Evolutionary conservation across 1,284 basidiomycete genomes (phyloP), one percentile per base, ranked within the genome.

Genomic region (Puccinia triticina): DNA sequence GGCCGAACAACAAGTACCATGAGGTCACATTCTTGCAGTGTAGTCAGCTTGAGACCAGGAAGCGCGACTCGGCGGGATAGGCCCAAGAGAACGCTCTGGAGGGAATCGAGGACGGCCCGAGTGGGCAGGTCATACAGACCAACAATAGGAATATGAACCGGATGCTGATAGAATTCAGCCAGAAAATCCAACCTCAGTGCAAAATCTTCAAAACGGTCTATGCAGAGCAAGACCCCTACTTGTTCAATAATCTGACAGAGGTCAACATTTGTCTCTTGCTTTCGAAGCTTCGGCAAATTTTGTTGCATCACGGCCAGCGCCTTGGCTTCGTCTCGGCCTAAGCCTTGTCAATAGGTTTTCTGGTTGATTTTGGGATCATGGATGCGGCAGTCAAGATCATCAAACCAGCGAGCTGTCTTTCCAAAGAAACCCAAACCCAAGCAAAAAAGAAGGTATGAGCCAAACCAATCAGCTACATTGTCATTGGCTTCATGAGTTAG

Each of bases 381-480:
- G 57, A 64, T 76, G 18, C 43, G 10, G 2, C n/a, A 43, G n/a
- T 76, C 74, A 14, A 76, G 21, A 29, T 64, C 43, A 32, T 76
- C 57, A 76, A 76, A 46, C n/a, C 61, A 50, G 1, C 74, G 57
- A 76, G 74, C 74, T 76, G 40, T 40, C 74, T 46, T 76, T 76
- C 57, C 57, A n/a, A 59, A 76, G 32, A n/a, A n/a, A n/a, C n/a
- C n/a, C n/a, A n/a, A n/a, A n/a, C n/a, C 34, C 29, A n/a, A 34
- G 34, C 2, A 16, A 61, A 53, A 53, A 32, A 32, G 4, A 53
- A 53, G 11, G n/a, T 75, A 40, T 34, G n/a, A 75, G 23, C 64
- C 64, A 34, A 40, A 32, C 21, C 26, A 26, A 46, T 72, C 46
- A 43, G n/a, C 11, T 40, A 7, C 40, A 43, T n/a, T n/a, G n/a